Percentiles rank a stretch among this genome's conserved stretches.
Evolutionary conservation across 73 alveolate species (phyloP).

Genomic region (Blepharisma stoltei): DNA sequence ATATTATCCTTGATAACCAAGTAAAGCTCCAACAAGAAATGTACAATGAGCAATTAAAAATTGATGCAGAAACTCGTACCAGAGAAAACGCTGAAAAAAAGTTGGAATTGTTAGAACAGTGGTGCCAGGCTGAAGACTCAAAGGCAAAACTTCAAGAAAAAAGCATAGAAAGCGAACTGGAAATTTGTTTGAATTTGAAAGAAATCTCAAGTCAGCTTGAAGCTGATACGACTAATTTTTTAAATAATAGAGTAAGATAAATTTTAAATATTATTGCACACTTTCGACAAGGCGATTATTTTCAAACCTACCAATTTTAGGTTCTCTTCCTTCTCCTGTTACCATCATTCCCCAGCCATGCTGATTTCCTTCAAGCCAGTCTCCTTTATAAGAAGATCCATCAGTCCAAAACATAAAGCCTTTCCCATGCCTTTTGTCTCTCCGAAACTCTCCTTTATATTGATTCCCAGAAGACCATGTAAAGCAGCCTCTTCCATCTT

Average conservation of each 20-base stretch:
- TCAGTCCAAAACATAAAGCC: slow-evolving; percentile 46
- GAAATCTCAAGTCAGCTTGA: too few species aligned
- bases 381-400: slow-evolving; percentile 48
- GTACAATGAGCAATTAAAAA: background rate
- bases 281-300: slow-evolving; percentile 24
- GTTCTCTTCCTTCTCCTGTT: slow-evolving; percentile 52
- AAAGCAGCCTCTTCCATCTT: slow-evolving; percentile 28
- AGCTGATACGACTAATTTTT: too few species aligned
- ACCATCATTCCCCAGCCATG: slow-evolving; percentile 44
- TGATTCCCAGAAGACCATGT: slow-evolving; percentile 35
- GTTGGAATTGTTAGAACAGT: background rate
- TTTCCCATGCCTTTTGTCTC: slow-evolving; percentile 43
- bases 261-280: too few species aligned
- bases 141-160: too few species aligned
- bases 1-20: slow-evolving; percentile 1
- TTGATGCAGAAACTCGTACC: background rate
- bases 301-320: slow-evolving; percentile 13
- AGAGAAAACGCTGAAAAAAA: background rate
- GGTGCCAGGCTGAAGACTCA: background rate
- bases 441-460: slow-evolving; percentile 43
- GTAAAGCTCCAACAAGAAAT: background rate
- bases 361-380: slow-evolving; percentile 40
- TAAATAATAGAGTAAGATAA: too few species aligned
- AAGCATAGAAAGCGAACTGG: too few species aligned
- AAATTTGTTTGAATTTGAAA: too few species aligned